phyloP scores from a whole-genome alignment of 192 early-diverging fungal species.

The Umbelopsis ramanniana region DNA sequence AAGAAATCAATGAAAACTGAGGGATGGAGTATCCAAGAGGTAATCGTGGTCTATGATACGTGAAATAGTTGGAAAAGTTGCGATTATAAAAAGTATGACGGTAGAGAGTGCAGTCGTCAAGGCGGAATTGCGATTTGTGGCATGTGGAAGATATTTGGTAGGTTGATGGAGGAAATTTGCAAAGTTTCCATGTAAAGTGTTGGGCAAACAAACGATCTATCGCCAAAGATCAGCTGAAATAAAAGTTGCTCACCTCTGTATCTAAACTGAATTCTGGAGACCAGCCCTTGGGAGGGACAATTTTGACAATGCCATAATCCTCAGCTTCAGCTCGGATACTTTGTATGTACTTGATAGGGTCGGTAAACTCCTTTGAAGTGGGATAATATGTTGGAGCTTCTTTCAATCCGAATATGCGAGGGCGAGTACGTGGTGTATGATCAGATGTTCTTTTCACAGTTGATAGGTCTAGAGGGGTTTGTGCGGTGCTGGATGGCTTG shows the following conservation, averaged over 20 bases:
- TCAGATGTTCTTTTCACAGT: constrained; percentile 79
- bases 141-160: no score
- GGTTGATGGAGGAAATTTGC: no score
- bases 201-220: neutral
- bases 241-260: constrained; percentile 57
- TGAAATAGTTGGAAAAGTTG: no score
- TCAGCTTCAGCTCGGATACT: constrained; percentile 78
- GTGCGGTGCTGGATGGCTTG: constrained; percentile 88
- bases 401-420: constrained; percentile 72
- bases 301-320: constrained; percentile 86
- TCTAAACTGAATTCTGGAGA: constrained; percentile 86
- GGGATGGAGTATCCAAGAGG: neutral
- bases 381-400: constrained; percentile 84
- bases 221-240: neutral
- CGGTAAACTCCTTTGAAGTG: constrained; percentile 76
- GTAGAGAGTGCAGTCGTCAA: neutral
- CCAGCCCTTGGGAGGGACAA: constrained; percentile 90
- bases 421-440: constrained; percentile 53
- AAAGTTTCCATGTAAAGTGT: constrained; percentile 1
- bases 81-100: no score
- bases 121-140: no score
- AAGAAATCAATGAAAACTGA: neutral
- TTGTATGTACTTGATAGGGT: constrained; percentile 87
- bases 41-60: no score
- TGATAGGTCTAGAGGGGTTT: constrained; percentile 94